Conservation (phyloP, 1,284 basidiomycete species). For the Schizopora paradoxa region DNA sequence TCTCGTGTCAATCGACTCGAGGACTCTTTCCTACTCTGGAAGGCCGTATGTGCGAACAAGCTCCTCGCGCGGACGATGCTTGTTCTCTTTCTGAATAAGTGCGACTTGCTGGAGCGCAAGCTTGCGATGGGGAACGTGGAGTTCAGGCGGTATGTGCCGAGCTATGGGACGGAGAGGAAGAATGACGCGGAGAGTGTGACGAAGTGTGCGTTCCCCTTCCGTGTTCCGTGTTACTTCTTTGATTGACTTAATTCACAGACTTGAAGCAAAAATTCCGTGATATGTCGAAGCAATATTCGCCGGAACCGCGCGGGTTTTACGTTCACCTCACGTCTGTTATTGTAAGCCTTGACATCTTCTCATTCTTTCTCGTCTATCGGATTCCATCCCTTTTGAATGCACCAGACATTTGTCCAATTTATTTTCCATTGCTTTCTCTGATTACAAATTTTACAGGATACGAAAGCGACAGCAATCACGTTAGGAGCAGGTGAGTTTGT, state of each 20-base stretch:
- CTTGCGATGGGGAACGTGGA: constrained; percentile 53
- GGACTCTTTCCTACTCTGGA: constrained; percentile 57
- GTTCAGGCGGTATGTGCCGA: constrained; percentile 56
- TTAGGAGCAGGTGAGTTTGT: constrained; percentile 36
- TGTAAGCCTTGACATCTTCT: constrained; percentile 25
- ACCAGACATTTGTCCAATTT: not conserved
- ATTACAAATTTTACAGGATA: too few relatives aligned
- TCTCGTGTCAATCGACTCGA: constrained; percentile 52
- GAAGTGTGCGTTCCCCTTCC: constrained; percentile 34
- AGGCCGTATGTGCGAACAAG: constrained; percentile 48
- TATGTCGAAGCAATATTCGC: constrained; percentile 38
- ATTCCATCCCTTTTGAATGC: too few relatives aligned
- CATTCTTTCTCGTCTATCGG: not conserved
- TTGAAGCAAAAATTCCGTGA: constrained; percentile 45
- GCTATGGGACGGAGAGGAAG: constrained; percentile 48
- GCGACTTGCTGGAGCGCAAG: constrained; percentile 54
- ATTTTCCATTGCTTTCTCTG: too few relatives aligned
- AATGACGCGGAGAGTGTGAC: constrained; percentile 44
- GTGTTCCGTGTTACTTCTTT: not conserved
- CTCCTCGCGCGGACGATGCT: constrained; percentile 50
- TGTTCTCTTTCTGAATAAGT: constrained; percentile 66
- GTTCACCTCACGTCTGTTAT: constrained; percentile 47
- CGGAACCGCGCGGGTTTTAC: constrained; percentile 35
- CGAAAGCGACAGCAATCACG: constrained; percentile 40
- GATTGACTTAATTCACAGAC: too few relatives aligned